Conservation (phyloP, 768 basidiomycete species). For the Gloeopeniophorella convolvens region DNA sequence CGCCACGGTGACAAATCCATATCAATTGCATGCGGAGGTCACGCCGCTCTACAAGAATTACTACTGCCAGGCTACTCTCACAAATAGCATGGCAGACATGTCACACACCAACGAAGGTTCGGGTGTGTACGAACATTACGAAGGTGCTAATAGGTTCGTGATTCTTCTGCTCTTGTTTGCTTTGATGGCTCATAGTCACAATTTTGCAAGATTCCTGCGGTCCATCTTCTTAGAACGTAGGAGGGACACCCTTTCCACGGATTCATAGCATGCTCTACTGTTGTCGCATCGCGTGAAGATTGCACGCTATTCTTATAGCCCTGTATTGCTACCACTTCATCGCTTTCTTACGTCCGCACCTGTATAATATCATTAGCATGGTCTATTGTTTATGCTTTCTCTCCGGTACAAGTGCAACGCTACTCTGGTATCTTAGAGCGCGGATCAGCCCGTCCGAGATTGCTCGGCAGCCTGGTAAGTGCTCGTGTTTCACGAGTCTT, state of each 20-base stretch:
- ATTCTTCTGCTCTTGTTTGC: not conserved
- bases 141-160: constrained; percentile 57
- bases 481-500: not conserved
- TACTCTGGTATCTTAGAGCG: not conserved
- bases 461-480: not conserved
- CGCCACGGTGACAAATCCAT: not conserved
- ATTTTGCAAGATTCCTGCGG: constrained; percentile 46
- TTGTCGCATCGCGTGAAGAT: not conserved
- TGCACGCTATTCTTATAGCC: not conserved
- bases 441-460: not conserved
- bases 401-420: not conserved
- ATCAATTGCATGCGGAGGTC: not conserved
- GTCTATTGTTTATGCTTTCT: not conserved
- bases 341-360: not conserved
- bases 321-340: not conserved
- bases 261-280: constrained; percentile 1
- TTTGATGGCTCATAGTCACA: constrained; percentile 12
- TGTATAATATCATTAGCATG: constrained; percentile 6
- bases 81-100: not conserved
- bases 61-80: not conserved
- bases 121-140: constrained; percentile 43
- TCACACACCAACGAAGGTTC: constrained; percentile 6
- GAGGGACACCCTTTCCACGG: constrained; percentile 21
- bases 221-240: constrained; percentile 60
- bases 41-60: not conserved